Evolutionary conservation across 768 basidiomycete genomes (phyloP).

Genomic region (Agaricus sinodeliciosus): DNA sequence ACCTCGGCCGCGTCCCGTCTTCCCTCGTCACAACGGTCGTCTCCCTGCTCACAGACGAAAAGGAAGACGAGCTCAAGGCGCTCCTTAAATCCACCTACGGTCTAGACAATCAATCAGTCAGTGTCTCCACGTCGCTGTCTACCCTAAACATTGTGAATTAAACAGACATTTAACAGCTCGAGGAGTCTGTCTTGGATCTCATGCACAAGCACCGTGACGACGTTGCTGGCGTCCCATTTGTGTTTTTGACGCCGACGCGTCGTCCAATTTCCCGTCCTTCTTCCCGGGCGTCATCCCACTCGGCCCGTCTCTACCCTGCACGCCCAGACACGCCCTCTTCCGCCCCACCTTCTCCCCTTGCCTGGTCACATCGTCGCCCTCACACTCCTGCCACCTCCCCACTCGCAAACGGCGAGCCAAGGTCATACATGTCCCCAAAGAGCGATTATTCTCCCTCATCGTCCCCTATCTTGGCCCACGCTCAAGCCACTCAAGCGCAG

Average conservation of each 20-base stretch:
- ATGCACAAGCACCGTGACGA: constrained; percentile 96
- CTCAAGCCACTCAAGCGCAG: constrained; percentile 46
- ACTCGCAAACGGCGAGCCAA: constrained; percentile 44
- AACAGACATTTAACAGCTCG: constrained; percentile 41
- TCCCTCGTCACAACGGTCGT: constrained; percentile 68
- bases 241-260: constrained; percentile 74
- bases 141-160: constrained; percentile 12
- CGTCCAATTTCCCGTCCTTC: constrained; percentile 77
- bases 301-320: constrained; percentile 49
- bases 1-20: constrained; percentile 45
- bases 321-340: constrained; percentile 75
- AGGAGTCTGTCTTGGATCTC: constrained; percentile 85
- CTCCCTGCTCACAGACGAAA: constrained; percentile 67
- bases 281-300: constrained; percentile 70
- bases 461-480: constrained; percentile 58
- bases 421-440: constrained; percentile 48
- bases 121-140: constrained; percentile 19
- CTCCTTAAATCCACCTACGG: constrained; percentile 66
- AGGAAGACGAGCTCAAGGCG: constrained; percentile 79
- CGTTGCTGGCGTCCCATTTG: constrained; percentile 73
- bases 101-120: constrained; percentile 63
- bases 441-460: constrained; percentile 56
- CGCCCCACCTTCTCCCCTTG: constrained; percentile 71
- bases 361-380: constrained; percentile 50
- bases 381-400: constrained; percentile 78